These are phyloP conservation scores for Populus deltoides DNA, from an alignment of 345 rosid species.

Conservation along the genomic window DNA sequence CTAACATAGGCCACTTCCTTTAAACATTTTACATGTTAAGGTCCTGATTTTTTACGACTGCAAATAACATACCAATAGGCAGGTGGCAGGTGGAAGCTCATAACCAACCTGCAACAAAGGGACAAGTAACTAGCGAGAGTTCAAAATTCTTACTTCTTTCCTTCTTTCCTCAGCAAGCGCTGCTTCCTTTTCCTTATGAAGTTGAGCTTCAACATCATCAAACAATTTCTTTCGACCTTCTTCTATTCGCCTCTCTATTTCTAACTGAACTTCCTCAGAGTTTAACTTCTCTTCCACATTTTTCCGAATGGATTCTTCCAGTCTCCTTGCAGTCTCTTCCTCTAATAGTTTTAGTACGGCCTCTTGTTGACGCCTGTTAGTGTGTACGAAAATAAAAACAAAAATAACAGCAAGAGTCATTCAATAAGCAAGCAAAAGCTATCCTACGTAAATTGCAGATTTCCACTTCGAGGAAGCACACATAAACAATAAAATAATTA, in stretches of 20 bases:
- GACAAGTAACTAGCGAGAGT: background rate
- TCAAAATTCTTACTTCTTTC: conserved; percentile 52
- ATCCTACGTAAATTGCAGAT: background rate
- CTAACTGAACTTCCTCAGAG: conserved; percentile 49
- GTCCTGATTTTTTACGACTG: background rate
- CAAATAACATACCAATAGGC: background rate
- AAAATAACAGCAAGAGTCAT: background rate
- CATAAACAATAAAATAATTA: background rate
- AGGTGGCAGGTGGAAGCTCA: background rate
- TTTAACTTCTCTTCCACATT: conserved; percentile 71
- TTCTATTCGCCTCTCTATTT: conserved; percentile 52
- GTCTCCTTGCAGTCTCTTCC: conserved; percentile 67
- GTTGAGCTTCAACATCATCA: conserved; percentile 54
- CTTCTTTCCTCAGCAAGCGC: conserved; percentile 66
- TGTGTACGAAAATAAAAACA: too few species aligned
- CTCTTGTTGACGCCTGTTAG: conserved; percentile 56
- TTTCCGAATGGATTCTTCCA: conserved; percentile 71
- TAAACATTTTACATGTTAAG: background rate
- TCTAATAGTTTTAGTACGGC: conserved; percentile 63
- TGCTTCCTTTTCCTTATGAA: conserved; percentile 62
- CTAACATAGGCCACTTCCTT: background rate
- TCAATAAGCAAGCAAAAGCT: background rate
- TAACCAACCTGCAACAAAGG: background rate
- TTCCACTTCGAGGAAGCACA: background rate
- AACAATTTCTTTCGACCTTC: conserved; percentile 67